A percentile compares a stretch with the other conserved stretches of the same genome.
These are phyloP conservation scores for Acer campestre DNA, from an alignment of 345 rosid genomes.

Conservation along the genomic window DNA sequence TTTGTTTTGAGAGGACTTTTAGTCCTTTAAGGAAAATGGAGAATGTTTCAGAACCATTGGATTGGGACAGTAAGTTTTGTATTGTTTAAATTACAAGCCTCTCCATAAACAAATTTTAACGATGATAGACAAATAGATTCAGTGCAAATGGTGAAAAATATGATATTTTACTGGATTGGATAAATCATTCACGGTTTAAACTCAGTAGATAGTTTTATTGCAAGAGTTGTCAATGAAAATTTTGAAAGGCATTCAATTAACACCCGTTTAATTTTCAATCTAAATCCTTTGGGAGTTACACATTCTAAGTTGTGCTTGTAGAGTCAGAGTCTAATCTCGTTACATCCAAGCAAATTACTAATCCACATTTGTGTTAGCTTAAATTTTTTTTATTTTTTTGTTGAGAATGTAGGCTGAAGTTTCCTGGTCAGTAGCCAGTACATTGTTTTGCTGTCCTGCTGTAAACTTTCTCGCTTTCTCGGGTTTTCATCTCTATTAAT, in stretches of 20 bases:
- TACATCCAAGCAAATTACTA: too few species aligned
- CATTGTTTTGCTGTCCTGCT: slow-evolving; percentile 8
- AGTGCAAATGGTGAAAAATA: neutral
- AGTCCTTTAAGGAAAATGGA: neutral
- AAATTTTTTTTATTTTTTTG: too few species aligned
- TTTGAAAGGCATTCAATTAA: neutral
- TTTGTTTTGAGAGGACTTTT: neutral
- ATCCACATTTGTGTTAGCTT: too few species aligned
- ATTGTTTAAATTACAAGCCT: neutral
- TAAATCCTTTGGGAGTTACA: neutral
- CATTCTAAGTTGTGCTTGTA: too few species aligned
- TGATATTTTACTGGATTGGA: neutral
- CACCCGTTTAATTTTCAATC: neutral
- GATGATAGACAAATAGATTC: neutral
- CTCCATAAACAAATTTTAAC: neutral
- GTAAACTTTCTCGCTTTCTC: neutral
- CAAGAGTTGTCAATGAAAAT: neutral
- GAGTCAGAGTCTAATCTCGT: too few species aligned
- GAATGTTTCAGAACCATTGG: neutral
- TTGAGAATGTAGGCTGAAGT: neutral
- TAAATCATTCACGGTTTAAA: too few species aligned
- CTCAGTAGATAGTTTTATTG: neutral
- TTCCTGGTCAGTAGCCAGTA: neutral
- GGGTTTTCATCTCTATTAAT: neutral
- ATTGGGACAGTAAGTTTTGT: neutral